Evolutionary conservation across 2,329 filamentous ascomycete genomes (phyloP), one percentile per base, ranked within the genome.

Genomic region (Arthrobotrys pseudoclavata): DNA sequence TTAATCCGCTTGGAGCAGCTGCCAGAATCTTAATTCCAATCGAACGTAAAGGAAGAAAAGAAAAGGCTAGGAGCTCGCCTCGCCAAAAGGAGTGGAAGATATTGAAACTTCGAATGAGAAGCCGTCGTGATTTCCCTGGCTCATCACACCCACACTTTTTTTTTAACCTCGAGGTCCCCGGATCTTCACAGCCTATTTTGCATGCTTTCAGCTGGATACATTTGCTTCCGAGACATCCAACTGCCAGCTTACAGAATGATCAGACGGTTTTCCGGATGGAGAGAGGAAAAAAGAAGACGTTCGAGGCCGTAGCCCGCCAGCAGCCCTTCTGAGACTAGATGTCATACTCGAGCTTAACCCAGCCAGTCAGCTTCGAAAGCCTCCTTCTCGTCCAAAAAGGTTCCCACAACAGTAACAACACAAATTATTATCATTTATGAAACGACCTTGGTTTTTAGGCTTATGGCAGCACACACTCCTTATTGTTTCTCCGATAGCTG

Each of bases 1-100:
- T 76, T 76, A 76, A 76, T 76, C 72, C 72, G 72, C 60, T 64
- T 69, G 53, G 48, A 76, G 71, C 63, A 76, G 72, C 71, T 76
- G 72, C 29, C 60, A 63, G 40, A 18, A 52, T 15, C 15, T 24
- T 13, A 53, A 53, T 67, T 57, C 34, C 31, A 60, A 60, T 40
- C n/a, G 34, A 57, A 57, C 34, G 12, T 26, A n/a, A 5, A 42
- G n/a, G 26, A 26, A 60, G 42, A 42, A 42, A 42, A 9, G n/a
- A 31, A 29, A 26, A 4, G 31, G 6, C 12, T 37, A 70, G 72
- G 72, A 76, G 72, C 72, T 76, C 72, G 50, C 60, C 72, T 76
- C 66, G 50, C 47, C 70, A 40, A 61, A 31, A 60, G 55, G 55
- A 60, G 42, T 60, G 55, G 55, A 55, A 31, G 29, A 42, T 42